Percentiles rank a stretch among this genome's conserved stretches.
These are phyloP conservation scores for Colletotrichum lupini DNA, from an alignment of 2,329 filamentous ascomycete species.

Conservation along the genomic window DNA sequence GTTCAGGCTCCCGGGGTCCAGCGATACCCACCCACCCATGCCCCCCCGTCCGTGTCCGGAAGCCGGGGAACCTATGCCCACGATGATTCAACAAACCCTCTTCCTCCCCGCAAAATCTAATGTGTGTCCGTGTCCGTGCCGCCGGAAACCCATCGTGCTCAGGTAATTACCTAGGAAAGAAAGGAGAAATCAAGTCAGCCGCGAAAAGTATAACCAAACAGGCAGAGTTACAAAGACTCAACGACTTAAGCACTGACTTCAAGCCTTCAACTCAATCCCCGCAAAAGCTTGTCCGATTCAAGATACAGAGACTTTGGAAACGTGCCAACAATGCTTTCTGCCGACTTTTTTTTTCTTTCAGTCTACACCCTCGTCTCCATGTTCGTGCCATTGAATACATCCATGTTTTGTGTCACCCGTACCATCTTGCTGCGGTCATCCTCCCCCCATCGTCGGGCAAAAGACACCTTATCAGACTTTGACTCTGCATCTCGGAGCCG, in stretches of 20 bases:
- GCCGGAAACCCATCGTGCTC: background rate
- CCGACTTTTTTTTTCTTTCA: background rate
- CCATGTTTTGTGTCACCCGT: background rate
- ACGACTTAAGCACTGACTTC: background rate
- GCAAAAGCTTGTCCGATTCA: background rate
- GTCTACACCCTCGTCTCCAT: background rate
- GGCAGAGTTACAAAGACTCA: background rate
- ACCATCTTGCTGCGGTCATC: background rate
- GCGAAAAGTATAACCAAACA: background rate
- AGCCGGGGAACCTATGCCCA: background rate
- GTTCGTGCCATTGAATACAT: too few species aligned
- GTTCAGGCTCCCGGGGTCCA: background rate
- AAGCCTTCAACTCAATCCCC: background rate
- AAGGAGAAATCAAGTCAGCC: background rate
- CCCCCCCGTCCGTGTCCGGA: background rate
- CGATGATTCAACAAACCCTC: background rate
- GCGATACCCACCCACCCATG: too few species aligned
- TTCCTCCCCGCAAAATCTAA: constrained; percentile 9
- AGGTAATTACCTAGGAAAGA: background rate
- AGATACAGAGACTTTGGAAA: background rate
- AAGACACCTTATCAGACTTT: background rate
- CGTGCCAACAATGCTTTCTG: background rate
- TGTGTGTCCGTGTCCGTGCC: background rate
- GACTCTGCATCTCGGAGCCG: background rate
- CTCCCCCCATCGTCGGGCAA: background rate